Evolutionary conservation across 2,329 filamentous ascomycete genomes (phyloP).

Genomic region (Aspergillus calidoustus): DNA sequence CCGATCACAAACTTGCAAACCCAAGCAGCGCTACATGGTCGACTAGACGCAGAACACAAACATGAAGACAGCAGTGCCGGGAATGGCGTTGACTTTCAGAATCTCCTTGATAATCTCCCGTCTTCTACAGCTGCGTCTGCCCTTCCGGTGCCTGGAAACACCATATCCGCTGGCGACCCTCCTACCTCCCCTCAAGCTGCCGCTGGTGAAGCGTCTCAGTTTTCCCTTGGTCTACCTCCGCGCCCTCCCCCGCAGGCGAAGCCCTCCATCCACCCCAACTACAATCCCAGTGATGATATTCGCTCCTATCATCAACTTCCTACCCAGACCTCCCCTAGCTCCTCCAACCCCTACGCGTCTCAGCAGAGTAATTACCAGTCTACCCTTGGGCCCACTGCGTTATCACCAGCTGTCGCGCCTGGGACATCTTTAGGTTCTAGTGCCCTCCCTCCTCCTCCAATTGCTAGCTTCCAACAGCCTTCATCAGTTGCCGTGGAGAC

Average conservation of each 20-base stretch:
- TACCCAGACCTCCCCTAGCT: constrained; percentile 33
- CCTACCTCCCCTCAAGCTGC: constrained; percentile 34
- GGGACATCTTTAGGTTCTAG: constrained; percentile 41
- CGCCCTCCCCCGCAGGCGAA: constrained; percentile 52
- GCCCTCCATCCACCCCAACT: constrained; percentile 44
- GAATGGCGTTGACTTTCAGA: constrained; percentile 53
- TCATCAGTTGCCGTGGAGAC: constrained; percentile 26
- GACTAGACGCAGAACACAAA: constrained; percentile 31
- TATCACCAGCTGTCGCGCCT: constrained; percentile 38
- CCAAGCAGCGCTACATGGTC: constrained; percentile 26
- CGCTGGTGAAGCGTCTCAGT: constrained; percentile 37
- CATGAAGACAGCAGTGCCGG: constrained; percentile 31
- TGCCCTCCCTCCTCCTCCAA: constrained; percentile 46
- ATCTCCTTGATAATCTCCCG: constrained; percentile 53
- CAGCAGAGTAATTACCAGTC: constrained; percentile 44
- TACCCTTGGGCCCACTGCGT: constrained; percentile 27
- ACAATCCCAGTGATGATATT: constrained; percentile 43
- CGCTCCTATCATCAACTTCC: constrained; percentile 46
- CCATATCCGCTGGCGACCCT: constrained; percentile 32
- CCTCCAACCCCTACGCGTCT: constrained; percentile 34
- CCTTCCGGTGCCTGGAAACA: constrained; percentile 30
- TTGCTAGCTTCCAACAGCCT: constrained; percentile 46
- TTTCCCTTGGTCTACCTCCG: constrained; percentile 47
- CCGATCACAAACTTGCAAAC: constrained; percentile 27
- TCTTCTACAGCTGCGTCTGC: constrained; percentile 34